Base-by-base conservation (phyloP, 768 basidiomycete species). In the Boletus edulis region DNA sequence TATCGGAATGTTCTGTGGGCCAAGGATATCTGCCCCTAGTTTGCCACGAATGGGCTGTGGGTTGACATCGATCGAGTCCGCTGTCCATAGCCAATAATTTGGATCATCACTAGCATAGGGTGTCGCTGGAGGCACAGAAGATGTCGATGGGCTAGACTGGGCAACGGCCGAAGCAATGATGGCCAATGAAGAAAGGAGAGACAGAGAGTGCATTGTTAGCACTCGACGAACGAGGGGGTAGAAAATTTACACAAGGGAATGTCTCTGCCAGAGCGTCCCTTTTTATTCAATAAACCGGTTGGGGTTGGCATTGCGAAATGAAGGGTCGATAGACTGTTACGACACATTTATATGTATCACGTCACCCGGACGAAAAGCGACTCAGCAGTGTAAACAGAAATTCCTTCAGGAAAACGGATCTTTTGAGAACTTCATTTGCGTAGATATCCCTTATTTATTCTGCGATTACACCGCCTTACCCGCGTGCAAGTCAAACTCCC, bases 1-100 rank as follows among this genome's bases (percentile, higher is more conserved):
- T n/a, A 86, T 37, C 4, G 78, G 77, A 5, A 78, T 55, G 61
- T 88, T 84, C 51, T 84, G 72, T 0, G 82, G 85, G 1, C 82
- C 86, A 2, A 87, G 62, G 50, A 87, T 74, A 5, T 52, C 54
- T 1, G 73, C 72, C 0, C 84, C 84, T 3, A 79, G 68, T 1
- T 61, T 32, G 1, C 68, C 78, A 15, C 82, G 79, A 38, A 79
- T 62, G 11, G 82, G 77, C 57, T 80, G 57, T 6, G 78, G 76
- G 35, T 62, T 40, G 44, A 52, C 65, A 10, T 63, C 61, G 37
- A 55, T 7, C 20, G 62, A 63, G 12, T 62, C 54, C 24, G 53
- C 51, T 67, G 62, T 67, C 82, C 81, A 67, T 8, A 79, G 58
- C 18, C 71, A 72, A 45, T 60, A 62, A 62, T 84, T 84, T 27